Evolutionary conservation across 805 yeast species (phyloP).

Genomic region (Suhomyces pyralidae): DNA sequence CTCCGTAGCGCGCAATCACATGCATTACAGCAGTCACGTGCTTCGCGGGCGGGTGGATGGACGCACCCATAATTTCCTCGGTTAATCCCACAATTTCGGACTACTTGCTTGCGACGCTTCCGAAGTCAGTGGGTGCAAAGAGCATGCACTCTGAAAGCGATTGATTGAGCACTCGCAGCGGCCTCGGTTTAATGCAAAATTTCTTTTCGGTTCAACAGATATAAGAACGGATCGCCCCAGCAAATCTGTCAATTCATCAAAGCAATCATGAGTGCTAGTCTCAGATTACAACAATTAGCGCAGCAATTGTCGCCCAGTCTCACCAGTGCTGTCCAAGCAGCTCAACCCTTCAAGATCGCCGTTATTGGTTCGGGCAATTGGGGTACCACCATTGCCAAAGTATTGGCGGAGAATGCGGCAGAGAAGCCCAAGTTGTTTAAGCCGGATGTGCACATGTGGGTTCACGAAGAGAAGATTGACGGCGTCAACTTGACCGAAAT

Average conservation of each 20-base stretch:
- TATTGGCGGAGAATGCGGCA: constrained; percentile 42
- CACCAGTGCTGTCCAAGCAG: constrained; percentile 1
- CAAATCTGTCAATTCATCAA: background rate
- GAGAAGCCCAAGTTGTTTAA: constrained; percentile 38
- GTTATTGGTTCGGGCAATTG: constrained; percentile 48
- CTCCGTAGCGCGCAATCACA: background rate
- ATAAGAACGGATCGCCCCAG: background rate
- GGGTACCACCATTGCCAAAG: constrained; percentile 48
- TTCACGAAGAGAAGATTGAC: constrained; percentile 39
- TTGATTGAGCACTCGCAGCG: background rate
- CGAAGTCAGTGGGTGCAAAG: background rate
- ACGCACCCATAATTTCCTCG: background rate
- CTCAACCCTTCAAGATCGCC: constrained; percentile 33
- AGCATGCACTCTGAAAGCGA: background rate
- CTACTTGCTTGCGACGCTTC: background rate
- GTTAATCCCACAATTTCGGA: background rate
- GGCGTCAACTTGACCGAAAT: constrained; percentile 43
- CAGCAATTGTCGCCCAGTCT: constrained; percentile 23
- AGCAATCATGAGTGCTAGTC: constrained; percentile 12
- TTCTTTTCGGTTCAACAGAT: background rate
- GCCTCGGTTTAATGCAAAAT: background rate
- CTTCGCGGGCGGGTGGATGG: background rate
- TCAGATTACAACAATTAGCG: constrained; percentile 29
- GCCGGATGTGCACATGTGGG: constrained; percentile 45
- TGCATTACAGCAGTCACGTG: background rate